phyloP scores from a whole-genome alignment of 805 yeast genomes.

The Candida endomychidarum region DNA sequence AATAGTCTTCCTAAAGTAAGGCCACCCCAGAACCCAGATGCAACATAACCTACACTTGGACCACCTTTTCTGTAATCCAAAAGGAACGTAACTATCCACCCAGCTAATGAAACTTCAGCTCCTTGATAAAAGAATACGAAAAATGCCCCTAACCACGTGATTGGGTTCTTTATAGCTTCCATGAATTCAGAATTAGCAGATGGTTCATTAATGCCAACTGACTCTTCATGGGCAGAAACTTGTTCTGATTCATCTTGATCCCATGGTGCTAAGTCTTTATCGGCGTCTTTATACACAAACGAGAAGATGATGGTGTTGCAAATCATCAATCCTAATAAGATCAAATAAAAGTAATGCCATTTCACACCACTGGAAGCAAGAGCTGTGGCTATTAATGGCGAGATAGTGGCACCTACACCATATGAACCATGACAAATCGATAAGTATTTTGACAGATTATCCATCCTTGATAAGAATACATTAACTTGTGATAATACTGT shows the following conservation, averaged over 20 bases:
- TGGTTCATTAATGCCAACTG: not conserved
- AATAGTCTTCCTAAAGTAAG: slow-evolving; percentile 61
- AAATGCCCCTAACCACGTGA: slow-evolving; percentile 50
- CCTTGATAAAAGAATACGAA: slow-evolving; percentile 67
- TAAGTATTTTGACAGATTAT: slow-evolving; percentile 55
- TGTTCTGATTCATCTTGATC: slow-evolving; percentile 19
- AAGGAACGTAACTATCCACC: slow-evolving; percentile 71
- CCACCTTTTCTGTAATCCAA: slow-evolving; percentile 53
- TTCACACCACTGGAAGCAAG: slow-evolving; percentile 48
- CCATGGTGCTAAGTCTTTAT: slow-evolving; percentile 43
- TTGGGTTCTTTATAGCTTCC: slow-evolving; percentile 37
- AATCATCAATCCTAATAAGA: slow-evolving; percentile 43
- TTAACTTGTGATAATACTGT: slow-evolving; percentile 50
- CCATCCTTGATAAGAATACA: slow-evolving; percentile 49
- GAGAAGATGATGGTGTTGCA: slow-evolving; percentile 32
- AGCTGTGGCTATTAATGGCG: slow-evolving; percentile 64
- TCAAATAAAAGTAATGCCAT: slow-evolving; percentile 57
- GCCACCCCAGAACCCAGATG: slow-evolving; percentile 75
- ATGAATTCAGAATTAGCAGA: slow-evolving; percentile 16
- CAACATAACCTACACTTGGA: slow-evolving; percentile 56
- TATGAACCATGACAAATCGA: slow-evolving; percentile 68
- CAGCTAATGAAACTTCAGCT: slow-evolving; percentile 65
- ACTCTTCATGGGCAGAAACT: not conserved
- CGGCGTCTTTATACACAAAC: slow-evolving; percentile 50
- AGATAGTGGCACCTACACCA: slow-evolving; percentile 69